Evolutionary conservation across 2,329 filamentous ascomycete genomes (phyloP).

Genomic region (Leptographium lundbergii): DNA sequence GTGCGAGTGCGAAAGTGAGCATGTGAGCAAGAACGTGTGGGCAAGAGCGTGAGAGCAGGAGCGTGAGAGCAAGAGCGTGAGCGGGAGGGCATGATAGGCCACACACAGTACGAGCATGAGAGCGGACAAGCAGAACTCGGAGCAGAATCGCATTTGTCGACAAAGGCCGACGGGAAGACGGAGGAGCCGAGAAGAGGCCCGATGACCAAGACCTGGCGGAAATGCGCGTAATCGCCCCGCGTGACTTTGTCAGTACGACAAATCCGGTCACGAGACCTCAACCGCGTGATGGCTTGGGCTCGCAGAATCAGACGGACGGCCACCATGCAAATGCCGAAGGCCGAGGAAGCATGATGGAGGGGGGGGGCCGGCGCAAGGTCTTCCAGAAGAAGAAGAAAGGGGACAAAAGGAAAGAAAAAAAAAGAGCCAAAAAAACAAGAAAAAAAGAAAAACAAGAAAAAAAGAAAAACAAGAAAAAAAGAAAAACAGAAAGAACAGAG

Average conservation of each 20-base stretch:
- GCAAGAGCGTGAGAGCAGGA: too few species aligned
- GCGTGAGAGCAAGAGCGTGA: too few species aligned
- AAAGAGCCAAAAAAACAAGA: background rate
- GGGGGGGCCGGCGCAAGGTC: too few species aligned
- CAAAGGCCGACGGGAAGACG: background rate
- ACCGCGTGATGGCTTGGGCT: too few species aligned
- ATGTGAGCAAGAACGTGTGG: too few species aligned
- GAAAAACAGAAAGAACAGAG: background rate
- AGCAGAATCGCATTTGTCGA: too few species aligned
- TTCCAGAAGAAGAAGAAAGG: background rate
- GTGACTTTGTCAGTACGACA: slow-evolving; percentile 3
- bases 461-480: background rate
- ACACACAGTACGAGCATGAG: too few species aligned
- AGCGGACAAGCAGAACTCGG: too few species aligned
- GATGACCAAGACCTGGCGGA: slow-evolving; percentile 1
- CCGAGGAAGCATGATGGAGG: background rate
- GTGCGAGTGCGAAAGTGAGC: too few species aligned
- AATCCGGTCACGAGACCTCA: background rate
- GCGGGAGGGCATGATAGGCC: too few species aligned
- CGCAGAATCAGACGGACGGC: background rate
- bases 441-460: background rate
- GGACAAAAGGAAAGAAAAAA: background rate
- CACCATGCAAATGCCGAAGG: background rate
- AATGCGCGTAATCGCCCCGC: slow-evolving; percentile 6
- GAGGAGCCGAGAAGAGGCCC: slow-evolving; percentile 3